Evolutionary conservation across 2,329 filamentous ascomycete genomes (phyloP).

Genomic region (Botrytis galanthina): DNA sequence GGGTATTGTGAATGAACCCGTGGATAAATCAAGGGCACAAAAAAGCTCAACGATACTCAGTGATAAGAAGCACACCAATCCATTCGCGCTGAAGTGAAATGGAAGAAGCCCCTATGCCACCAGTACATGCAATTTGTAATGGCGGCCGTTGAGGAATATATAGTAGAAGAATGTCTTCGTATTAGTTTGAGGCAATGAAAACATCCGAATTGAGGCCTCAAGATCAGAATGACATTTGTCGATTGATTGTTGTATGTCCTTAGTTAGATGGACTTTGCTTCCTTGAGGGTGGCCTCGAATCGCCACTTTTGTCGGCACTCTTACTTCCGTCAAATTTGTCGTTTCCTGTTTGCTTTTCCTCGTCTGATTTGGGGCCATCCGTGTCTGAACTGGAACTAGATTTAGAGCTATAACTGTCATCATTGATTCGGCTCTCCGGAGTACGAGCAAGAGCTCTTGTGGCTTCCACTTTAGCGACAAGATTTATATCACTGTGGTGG

Average conservation of each 20-base stretch:
- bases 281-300: neutral
- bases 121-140: neutral
- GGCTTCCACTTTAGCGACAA: constrained; percentile 25
- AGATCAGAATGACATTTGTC: neutral
- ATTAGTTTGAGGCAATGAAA: constrained; percentile 18
- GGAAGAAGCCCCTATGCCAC: neutral
- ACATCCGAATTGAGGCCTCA: constrained; percentile 10
- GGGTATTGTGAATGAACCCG: neutral
- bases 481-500: constrained; percentile 25
- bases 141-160: neutral
- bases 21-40: neutral
- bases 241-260: neutral
- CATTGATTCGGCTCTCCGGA: constrained; percentile 21
- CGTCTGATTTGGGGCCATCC: constrained; percentile 25
- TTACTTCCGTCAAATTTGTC: neutral
- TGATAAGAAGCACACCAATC: neutral
- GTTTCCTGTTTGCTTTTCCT: constrained; percentile 16
- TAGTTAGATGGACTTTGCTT: neutral
- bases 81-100: neutral
- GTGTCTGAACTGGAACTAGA: constrained; percentile 13
- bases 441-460: constrained; percentile 25
- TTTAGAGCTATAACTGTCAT: constrained; percentile 17
- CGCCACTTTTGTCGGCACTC: neutral
- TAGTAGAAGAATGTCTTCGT: constrained; percentile 19
- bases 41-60: constrained; percentile 8